These are phyloP conservation scores for Delitschia confertaspora DNA, from an alignment of 495 filamentous ascomycete species.

Conservation along the genomic window DNA sequence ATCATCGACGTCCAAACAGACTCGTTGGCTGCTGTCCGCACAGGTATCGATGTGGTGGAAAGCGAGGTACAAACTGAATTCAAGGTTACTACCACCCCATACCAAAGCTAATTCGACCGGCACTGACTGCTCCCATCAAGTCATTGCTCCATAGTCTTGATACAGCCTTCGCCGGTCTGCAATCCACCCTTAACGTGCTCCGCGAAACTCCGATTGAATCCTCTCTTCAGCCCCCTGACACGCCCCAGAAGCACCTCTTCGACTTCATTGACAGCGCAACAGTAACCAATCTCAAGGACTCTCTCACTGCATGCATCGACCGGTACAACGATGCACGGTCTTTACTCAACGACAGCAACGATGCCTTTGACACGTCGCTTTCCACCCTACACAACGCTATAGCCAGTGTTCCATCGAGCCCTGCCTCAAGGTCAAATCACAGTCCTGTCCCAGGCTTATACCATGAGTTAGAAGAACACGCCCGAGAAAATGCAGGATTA, in stretches of 20 bases:
- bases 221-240: slow-evolving; percentile 58
- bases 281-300: slow-evolving; percentile 58
- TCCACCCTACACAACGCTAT: slow-evolving; percentile 25
- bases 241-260: slow-evolving; percentile 61
- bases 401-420: slow-evolving; percentile 16
- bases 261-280: slow-evolving; percentile 84
- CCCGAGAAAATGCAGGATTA: slow-evolving; percentile 72
- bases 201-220: slow-evolving; percentile 64
- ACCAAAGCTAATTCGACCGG: neutral
- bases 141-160: slow-evolving; percentile 63
- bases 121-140: slow-evolving; percentile 20
- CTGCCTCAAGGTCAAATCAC: slow-evolving; percentile 13
- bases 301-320: slow-evolving; percentile 59
- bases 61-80: slow-evolving; percentile 49
- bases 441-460: slow-evolving; percentile 59
- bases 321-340: slow-evolving; percentile 29
- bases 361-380: slow-evolving; percentile 25
- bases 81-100: slow-evolving; percentile 28
- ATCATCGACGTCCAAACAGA: slow-evolving; percentile 65
- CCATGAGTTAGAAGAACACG: slow-evolving; percentile 63
- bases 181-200: slow-evolving; percentile 60
- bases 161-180: slow-evolving; percentile 59
- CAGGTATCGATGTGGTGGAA: slow-evolving; percentile 47
- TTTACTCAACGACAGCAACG: slow-evolving; percentile 22
- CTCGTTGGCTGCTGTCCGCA: slow-evolving; percentile 58